Base-by-base conservation (phyloP, 208 protist genomes). In the Trypanosoma boissoni region DNA sequence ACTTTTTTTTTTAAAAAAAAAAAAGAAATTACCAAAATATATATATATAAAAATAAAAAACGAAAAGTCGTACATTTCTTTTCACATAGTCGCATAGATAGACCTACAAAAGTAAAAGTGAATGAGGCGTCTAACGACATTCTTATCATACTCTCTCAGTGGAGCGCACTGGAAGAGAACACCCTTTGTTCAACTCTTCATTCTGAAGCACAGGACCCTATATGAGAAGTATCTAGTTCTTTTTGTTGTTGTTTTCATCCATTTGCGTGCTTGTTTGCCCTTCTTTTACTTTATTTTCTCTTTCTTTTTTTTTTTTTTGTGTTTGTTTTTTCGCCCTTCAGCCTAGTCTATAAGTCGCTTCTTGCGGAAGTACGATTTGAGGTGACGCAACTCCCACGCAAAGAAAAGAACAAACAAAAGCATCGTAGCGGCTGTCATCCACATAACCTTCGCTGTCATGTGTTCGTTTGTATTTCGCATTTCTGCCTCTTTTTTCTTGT, bases 291-390 rank as follows among this genome's bases (percentile, higher is more conserved):
- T 55, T 34, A 23, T 39, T 41, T 20, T 55, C 14, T 16, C 23
- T 54, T 46, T 3, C 20, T 46, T 42, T 63, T 49, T 46, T 8
- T 59, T 54, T 45, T 10, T 49, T 21, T 53, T 46, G 44, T 56
- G 31, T 28, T 28, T 70, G 18, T 51, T 39, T 39, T 12, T 39
- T 39, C 12, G 6, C 34, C 34, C 12, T 39, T 39, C 34, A 6
- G 6, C 37, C 72, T 80, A 95, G 57, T 95, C 89, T 65, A 95
- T 95, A 70, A 95, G 86, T 48, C 89, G 80, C 74, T 95, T 95
- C 73, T 90, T 92, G 34, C 75, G 68, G 69, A 95, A 93, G 68
- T 89, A 95, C 21, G 56, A 55, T 76, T 92, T 86, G 16, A 95
- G 67, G 68, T 95, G 81, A 8, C 70, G 57, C 64, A 91, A 53